phyloP scores from a whole-genome alignment of 768 basidiomycete genomes.

The Auricularia sp. region DNA sequence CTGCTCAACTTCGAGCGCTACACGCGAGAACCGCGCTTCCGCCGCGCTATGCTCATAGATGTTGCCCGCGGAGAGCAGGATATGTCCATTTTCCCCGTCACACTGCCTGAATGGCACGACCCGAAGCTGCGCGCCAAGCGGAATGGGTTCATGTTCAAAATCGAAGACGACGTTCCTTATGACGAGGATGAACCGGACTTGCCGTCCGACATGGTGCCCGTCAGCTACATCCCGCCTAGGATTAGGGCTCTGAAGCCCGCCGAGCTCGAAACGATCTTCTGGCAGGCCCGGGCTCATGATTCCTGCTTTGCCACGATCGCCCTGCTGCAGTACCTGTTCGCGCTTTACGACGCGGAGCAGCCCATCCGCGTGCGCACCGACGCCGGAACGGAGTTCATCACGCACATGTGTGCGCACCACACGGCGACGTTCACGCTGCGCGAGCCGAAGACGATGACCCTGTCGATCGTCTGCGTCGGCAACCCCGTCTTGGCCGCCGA shows the following conservation, averaged over 20 bases:
- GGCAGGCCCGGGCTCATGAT: conserved; percentile 14
- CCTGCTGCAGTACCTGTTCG: conserved; percentile 14
- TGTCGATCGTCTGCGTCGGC: conserved; percentile 4
- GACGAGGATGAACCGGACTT: conserved; percentile 8
- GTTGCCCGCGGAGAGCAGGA: not conserved
- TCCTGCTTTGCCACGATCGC: conserved; percentile 11
- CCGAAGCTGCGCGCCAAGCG: not conserved
- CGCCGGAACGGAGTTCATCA: conserved; percentile 9
- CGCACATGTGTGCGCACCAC: not conserved
- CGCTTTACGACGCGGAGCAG: conserved; percentile 4
- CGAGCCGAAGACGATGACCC: conserved; percentile 6
- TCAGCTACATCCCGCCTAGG: not conserved
- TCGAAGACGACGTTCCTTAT: not conserved
- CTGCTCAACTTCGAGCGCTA: conserved; percentile 13
- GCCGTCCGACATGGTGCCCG: conserved; percentile 13
- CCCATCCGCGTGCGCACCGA: conserved; percentile 8
- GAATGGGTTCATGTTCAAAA: not conserved
- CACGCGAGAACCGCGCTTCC: conserved; percentile 14
- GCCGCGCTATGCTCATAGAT: conserved; percentile 13
- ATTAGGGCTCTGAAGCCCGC: not conserved
- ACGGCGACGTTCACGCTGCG: conserved; percentile 9
- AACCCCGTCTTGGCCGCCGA: not conserved
- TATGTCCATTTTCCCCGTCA: not conserved
- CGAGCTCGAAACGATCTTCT: conserved; percentile 14
- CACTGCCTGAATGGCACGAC: not conserved